These are phyloP conservation scores for Epichloe hybrida DNA, from an alignment of 2,329 filamentous ascomycete species.

Conservation along the genomic window DNA sequence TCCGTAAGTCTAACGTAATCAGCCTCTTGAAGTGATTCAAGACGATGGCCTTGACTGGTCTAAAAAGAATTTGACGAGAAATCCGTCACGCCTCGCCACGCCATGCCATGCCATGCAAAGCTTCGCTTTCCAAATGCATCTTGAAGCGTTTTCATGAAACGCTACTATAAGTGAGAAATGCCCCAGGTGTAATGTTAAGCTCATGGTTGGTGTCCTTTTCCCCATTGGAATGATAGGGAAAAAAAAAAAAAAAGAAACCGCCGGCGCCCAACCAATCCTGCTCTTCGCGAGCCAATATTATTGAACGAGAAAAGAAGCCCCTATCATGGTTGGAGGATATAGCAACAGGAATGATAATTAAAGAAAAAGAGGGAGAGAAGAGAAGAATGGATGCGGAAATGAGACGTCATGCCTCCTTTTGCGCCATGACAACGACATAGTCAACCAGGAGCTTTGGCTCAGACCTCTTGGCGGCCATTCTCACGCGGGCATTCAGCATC, in stretches of 20 bases:
- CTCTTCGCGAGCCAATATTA: too few relatives aligned
- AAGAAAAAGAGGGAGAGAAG: background rate
- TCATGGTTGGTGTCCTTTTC: background rate
- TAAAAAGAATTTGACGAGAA: too few relatives aligned
- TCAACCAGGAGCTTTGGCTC: conserved; percentile 19
- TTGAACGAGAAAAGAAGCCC: too few relatives aligned
- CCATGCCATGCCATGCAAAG: background rate
- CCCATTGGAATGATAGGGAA: too few relatives aligned
- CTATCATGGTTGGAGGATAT: too few relatives aligned
- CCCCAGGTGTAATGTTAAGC: background rate
- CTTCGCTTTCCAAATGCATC: background rate
- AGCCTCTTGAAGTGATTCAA: background rate
- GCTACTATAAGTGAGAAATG: background rate
- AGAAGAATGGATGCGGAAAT: background rate
- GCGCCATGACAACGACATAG: conserved; percentile 17
- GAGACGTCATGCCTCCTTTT: conserved; percentile 10
- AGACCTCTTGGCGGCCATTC: conserved; percentile 12
- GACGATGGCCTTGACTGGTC: background rate
- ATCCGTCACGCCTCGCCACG: background rate
- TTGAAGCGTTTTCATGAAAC: background rate
- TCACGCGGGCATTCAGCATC: conserved; percentile 16
- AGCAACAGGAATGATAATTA: background rate
- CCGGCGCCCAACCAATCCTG: background rate
- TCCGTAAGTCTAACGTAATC: background rate
- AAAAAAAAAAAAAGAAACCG: background rate